Conservation (phyloP, 306 rosid species). For the Prosopis cineraria region DNA sequence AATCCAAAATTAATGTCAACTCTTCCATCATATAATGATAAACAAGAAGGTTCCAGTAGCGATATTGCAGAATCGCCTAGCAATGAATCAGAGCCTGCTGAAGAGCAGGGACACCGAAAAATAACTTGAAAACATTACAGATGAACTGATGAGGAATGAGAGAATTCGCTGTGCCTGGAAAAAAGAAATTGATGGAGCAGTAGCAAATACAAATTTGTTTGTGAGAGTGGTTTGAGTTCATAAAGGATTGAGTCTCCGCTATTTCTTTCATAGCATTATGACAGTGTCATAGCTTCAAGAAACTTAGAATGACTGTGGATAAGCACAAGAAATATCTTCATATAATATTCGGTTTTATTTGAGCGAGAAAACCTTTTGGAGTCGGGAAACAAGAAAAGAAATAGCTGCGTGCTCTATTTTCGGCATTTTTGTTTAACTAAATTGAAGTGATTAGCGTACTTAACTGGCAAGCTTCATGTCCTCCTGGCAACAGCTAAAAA, state of each 20-base stretch:
- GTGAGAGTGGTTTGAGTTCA: neutral
- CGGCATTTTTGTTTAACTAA: neutral
- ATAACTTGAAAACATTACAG: neutral
- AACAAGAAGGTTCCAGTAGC: neutral
- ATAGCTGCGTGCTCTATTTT: neutral
- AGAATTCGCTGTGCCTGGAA: neutral
- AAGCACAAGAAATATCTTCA: too few species aligned
- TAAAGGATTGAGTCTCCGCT: too few species aligned
- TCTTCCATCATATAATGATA: neutral
- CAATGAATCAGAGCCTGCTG: neutral
- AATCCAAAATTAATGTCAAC: neutral
- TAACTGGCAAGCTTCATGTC: neutral
- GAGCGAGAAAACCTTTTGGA: neutral
- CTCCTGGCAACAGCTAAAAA: neutral
- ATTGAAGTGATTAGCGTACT: neutral
- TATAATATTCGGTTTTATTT: too few species aligned
- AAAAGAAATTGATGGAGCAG: neutral
- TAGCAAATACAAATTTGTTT: neutral
- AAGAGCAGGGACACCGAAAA: too few species aligned
- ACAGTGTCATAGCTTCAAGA: too few species aligned
- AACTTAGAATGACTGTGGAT: too few species aligned
- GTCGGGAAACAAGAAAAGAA: too few species aligned
- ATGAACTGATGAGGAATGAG: neutral
- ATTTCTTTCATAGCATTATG: too few species aligned
- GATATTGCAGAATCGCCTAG: neutral